phyloP scores from a whole-genome alignment of 768 basidiomycete species.

The Termitomyces titanicus region DNA sequence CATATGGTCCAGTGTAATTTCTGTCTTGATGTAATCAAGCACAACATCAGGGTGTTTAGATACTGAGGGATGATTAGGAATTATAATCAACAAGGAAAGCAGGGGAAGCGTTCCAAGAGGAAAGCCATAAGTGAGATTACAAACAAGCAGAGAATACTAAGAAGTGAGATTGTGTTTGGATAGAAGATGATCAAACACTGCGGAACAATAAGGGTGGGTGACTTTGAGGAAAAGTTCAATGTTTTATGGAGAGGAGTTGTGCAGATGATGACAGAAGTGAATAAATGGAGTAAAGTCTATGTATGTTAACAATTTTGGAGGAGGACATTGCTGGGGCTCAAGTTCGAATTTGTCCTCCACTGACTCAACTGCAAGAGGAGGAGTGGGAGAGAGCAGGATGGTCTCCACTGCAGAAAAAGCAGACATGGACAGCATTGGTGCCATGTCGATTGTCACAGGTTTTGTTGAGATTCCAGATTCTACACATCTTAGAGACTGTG shows the following conservation, averaged over 20 bases:
- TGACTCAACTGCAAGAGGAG: neutral
- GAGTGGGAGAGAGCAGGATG: neutral
- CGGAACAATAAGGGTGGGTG: constrained; percentile 14
- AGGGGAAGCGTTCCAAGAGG: constrained; percentile 22
- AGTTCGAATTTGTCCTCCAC: neutral
- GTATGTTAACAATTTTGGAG: neutral
- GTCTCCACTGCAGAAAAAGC: neutral
- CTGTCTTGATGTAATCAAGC: no score
- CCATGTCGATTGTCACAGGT: no score
- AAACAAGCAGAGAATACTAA: constrained; percentile 12
- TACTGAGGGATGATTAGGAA: no score
- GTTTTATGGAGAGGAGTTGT: neutral
- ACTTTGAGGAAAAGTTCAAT: neutral
- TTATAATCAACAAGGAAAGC: no score
- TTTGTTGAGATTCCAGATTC: no score
- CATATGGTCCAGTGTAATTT: no score
- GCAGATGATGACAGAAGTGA: neutral
- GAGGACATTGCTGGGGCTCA: neutral
- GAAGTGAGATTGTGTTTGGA: neutral
- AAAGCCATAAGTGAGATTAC: constrained; percentile 19
- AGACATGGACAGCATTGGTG: no score
- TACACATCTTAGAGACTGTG: no score
- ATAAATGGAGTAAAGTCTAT: neutral
- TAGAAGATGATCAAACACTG: constrained; percentile 9
- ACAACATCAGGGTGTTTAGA: no score